Evolutionary conservation across 768 basidiomycete genomes (phyloP), one percentile per base, ranked within the genome.

Genomic region (Lyophyllum shimeji): DNA sequence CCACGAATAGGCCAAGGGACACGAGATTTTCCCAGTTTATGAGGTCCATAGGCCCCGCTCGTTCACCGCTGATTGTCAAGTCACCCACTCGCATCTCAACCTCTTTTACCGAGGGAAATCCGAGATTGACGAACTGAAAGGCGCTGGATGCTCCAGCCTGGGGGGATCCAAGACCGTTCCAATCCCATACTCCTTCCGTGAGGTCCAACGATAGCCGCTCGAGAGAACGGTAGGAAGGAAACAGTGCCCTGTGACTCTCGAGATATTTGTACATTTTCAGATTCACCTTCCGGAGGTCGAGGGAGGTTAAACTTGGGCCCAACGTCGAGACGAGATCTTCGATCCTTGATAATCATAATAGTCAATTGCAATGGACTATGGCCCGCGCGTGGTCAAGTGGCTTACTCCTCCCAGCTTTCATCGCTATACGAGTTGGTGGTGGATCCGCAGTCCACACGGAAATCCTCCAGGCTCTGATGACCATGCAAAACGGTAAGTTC

Each of bases 151-250:
- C 57, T 4, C 65, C 65, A 1, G n/a, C 8, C 20, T 56, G 54
- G 0, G 63, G 63, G 0, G 63, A 59, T 13, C 60, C 62, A 1
- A 2, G 2, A 21, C 29, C 40, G 24, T 61, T 27, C 60, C 60
- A 60, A 39, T 67, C 63, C 65, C 65, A 67, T 4, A 56, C 46
- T 1, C 63, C 63, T 29, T 58, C 62, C 0, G 60, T 65, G 24
- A 67, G 57, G 44, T 63, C 64, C 25, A 65, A 34, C 20, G 54
- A 57, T 18, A 67, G 55, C 18, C 39, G 50, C 2, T 42, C 13
- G 17, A 63, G 56, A 15, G 55, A 45, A 23, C 40, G 34, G 24
- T 51, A 66, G 1, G 57, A 49, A 2, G 55, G 33, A 18, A 63
- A 49, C 5, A 43, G n/a, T 6, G 57, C 17, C 2, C 17, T 21